Percentiles rank a stretch among this genome's conserved stretches.
phyloP scores from a whole-genome alignment of 164 flowering plant genomes.

The Akebia trifoliata region DNA sequence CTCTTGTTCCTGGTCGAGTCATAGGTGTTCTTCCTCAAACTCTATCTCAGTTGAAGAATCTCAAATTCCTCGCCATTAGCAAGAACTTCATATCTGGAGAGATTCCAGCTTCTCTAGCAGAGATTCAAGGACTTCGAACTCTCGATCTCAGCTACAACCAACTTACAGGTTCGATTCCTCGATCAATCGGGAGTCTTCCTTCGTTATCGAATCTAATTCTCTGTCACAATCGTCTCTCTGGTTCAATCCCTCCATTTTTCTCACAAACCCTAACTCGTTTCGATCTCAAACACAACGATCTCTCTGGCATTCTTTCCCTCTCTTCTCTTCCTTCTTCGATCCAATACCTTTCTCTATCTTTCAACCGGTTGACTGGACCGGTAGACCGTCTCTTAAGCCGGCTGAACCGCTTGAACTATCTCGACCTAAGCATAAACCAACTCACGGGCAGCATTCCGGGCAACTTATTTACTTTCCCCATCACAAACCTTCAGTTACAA shows the following conservation, averaged over 20 bases:
- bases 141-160: constrained; percentile 88
- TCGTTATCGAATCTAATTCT: constrained; percentile 59
- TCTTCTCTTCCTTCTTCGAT: constrained; percentile 55
- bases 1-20: constrained; percentile 83
- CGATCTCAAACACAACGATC: constrained; percentile 74
- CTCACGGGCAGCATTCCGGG: constrained; percentile 74
- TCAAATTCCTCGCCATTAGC: constrained; percentile 67
- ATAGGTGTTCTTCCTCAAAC: constrained; percentile 57
- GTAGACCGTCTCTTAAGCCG: constrained; percentile 43
- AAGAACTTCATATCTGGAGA: constrained; percentile 68
- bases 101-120: constrained; percentile 51
- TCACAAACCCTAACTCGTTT: constrained; percentile 59
- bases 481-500: constrained; percentile 63
- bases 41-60: constrained; percentile 42
- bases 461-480: constrained; percentile 52
- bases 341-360: constrained; percentile 70
- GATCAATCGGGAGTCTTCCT: constrained; percentile 42
- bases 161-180: constrained; percentile 55
- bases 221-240: constrained; percentile 69
- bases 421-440: constrained; percentile 82
- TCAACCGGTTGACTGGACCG: constrained; percentile 64
- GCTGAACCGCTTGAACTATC: constrained; percentile 51
- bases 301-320: constrained; percentile 57
- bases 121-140: constrained; percentile 44
- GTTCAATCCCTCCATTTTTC: constrained; percentile 52